phyloP scores from a whole-genome alignment of 2,329 filamentous ascomycete genomes.

The Colletotrichum lupini region DNA sequence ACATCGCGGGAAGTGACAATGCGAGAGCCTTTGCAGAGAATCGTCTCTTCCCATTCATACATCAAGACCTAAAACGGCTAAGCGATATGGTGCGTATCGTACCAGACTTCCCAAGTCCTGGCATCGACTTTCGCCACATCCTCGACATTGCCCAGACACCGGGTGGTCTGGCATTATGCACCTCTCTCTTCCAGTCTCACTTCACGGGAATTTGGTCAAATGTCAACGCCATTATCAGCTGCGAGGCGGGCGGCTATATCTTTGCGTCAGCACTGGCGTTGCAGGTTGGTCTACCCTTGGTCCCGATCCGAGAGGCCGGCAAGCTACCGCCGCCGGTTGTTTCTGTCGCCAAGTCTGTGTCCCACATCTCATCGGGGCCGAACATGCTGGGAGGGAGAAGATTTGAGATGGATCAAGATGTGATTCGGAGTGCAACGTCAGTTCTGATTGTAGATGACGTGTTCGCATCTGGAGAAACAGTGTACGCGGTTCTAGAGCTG shows the following conservation, averaged over 20 bases:
- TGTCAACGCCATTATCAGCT: slow-evolving; percentile 59
- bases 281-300: slow-evolving; percentile 53
- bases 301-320: slow-evolving; percentile 63
- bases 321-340: slow-evolving; percentile 69
- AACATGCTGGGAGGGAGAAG: slow-evolving; percentile 42
- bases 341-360: slow-evolving; percentile 58
- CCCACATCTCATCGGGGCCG: slow-evolving; percentile 63
- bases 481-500: slow-evolving; percentile 63
- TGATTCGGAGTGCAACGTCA: slow-evolving; percentile 49
- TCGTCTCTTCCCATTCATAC: slow-evolving; percentile 56
- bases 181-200: slow-evolving; percentile 57
- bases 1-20: slow-evolving; percentile 51
- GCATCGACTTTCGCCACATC: slow-evolving; percentile 68
- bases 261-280: slow-evolving; percentile 63
- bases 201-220: slow-evolving; percentile 59
- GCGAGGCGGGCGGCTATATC: slow-evolving; percentile 68
- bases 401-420: slow-evolving; percentile 62
- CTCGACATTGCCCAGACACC: slow-evolving; percentile 64
- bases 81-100: slow-evolving; percentile 59
- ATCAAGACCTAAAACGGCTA: slow-evolving; percentile 58
- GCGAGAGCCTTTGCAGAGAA: slow-evolving; percentile 53
- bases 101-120: slow-evolving; percentile 60
- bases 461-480: slow-evolving; percentile 65
- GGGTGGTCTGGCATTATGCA: slow-evolving; percentile 62
- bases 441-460: slow-evolving; percentile 72